These are phyloP conservation scores for Ogataea pini DNA, from an alignment of 805 yeast genomes.

Conservation along the genomic window DNA sequence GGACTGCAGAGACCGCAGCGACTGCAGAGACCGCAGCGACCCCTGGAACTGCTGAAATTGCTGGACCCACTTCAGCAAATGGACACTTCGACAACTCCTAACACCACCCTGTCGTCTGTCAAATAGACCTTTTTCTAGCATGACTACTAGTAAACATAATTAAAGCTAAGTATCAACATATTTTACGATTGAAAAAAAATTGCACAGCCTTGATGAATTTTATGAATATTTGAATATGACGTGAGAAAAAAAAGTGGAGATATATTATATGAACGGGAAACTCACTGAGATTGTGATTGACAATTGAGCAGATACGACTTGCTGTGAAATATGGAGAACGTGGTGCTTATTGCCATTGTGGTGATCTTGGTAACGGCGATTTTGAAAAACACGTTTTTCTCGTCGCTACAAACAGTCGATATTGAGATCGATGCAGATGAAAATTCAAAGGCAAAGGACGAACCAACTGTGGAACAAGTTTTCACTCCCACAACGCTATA, in stretches of 20 bases:
- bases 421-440: constrained; percentile 29
- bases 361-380: constrained; percentile 25
- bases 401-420: constrained; percentile 20
- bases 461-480: constrained; percentile 36
- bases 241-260: neutral
- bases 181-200: neutral
- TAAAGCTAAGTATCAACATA: neutral
- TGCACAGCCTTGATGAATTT: too few relatives aligned
- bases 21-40: too few relatives aligned
- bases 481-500: constrained; percentile 77
- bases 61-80: too few relatives aligned
- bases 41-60: too few relatives aligned
- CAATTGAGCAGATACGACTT: too few relatives aligned
- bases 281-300: neutral
- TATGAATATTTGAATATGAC: neutral
- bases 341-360: constrained; percentile 26
- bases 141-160: neutral
- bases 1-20: too few relatives aligned
- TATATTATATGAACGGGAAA: neutral
- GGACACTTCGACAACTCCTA: neutral
- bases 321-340: constrained; percentile 28
- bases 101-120: neutral
- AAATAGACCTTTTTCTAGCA: constrained; percentile 5
- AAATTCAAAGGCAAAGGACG: constrained; percentile 15
- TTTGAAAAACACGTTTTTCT: constrained; percentile 26